Base-by-base conservation (phyloP, 306 rosid species). In the Heteromeles arbutifolia region DNA sequence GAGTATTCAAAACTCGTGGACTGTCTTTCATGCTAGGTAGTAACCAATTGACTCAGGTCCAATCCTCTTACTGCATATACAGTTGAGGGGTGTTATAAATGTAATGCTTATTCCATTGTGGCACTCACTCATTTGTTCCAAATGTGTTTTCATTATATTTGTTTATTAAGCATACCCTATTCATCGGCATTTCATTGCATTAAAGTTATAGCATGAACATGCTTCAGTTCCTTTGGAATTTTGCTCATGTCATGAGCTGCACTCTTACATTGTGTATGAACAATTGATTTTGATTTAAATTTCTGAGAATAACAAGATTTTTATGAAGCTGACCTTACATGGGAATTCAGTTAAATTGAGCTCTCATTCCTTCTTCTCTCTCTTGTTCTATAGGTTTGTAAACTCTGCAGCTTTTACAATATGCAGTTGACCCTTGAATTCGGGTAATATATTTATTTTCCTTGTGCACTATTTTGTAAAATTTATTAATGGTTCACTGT, bases 381-480 rank as follows among this genome's bases (percentile, higher is more conserved):
- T 13, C 34, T 65, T 2, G 2, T 39, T 24, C 12, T 76, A 5
- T n/a, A 71, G 44, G 53, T 21, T 43, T 76, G 8, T 26, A 53
- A 66, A 24, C 62, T 29, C 63, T 57, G 45, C 72, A 25, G 43
- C 37, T 70, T 13, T 21, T 68, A 58, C 41, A 84, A 79, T 18
- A 93, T 91, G 98, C 97, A 87, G 68, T 84, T 91, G 29, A 91
- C 96, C 13, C 83, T 93, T 37, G 98, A 93, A 81, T 93, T 93
- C 74, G 92, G 98, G 97, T 93, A 82, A 70, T 68, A 83, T 63
- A 63, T 22, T 53, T 75, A 37, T 52, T 28, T 68, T n/a, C 22
- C 31, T 26, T 48, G 2, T 41, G 8, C 41, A 15, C 24, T 56
- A 6, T 13, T 25, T 32, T 3, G 1, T 6, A 48, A 39, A 52